phyloP scores from a whole-genome alignment of 768 basidiomycete species.

The Flagelloscypha sp. region DNA sequence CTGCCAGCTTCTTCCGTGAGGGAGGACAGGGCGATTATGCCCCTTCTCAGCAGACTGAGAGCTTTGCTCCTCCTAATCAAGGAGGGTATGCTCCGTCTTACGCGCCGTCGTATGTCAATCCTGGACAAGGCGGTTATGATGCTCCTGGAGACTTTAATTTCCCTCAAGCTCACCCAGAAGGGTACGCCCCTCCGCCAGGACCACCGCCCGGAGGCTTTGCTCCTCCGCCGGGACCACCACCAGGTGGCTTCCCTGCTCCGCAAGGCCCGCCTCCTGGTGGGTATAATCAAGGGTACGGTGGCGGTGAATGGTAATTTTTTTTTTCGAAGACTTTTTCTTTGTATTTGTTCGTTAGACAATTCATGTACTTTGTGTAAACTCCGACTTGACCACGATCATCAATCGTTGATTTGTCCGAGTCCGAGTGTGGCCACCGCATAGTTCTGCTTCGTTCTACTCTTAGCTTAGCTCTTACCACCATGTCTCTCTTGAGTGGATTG shows the following conservation, averaged over 20 bases:
- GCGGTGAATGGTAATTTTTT: neutral
- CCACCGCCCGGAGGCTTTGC: slow-evolving; percentile 7
- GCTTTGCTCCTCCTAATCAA: slow-evolving; percentile 13
- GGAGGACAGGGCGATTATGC: too few relatives aligned
- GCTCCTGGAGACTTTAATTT: slow-evolving; percentile 12
- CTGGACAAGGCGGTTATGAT: slow-evolving; percentile 5
- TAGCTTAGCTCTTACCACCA: too few relatives aligned
- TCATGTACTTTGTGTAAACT: too few relatives aligned
- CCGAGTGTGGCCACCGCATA: too few relatives aligned
- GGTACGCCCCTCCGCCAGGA: slow-evolving; percentile 3
- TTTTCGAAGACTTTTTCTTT: neutral
- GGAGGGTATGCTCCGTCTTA: slow-evolving; percentile 29
- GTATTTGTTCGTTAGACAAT: neutral
- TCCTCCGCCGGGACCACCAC: slow-evolving; percentile 6
- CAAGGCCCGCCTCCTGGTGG: too few relatives aligned
- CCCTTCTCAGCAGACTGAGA: too few relatives aligned
- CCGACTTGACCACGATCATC: too few relatives aligned
- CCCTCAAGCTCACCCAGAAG: slow-evolving; percentile 11
- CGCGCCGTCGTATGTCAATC: slow-evolving; percentile 13
- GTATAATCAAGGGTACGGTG: neutral
- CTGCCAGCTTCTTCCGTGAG: too few relatives aligned
- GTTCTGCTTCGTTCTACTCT: too few relatives aligned
- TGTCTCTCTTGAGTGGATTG: too few relatives aligned
- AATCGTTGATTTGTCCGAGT: too few relatives aligned
- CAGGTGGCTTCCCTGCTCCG: slow-evolving; percentile 6